Percentiles rank a stretch among this genome's conserved stretches.
Evolutionary conservation across 441 rosid species (phyloP).

Genomic region (Arabidopsis hybrid): DNA sequence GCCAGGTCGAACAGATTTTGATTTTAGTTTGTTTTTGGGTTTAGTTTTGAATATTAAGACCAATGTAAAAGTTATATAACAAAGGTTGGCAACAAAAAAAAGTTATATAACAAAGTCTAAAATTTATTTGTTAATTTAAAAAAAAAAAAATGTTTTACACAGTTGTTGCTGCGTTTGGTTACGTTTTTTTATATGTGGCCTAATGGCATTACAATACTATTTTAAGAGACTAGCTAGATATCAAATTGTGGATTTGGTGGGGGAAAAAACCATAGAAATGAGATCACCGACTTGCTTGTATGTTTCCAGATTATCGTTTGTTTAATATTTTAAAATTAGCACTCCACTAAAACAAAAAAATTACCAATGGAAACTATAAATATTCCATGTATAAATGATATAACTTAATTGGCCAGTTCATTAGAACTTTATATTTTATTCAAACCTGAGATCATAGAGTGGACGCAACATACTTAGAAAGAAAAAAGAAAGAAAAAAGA

Average conservation of each 20-base stretch:
- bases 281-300: background rate
- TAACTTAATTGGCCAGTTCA: background rate
- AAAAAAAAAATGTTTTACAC: background rate
- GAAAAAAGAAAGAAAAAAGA: no score
- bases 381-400: background rate
- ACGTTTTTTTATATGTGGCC: background rate
- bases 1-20: background rate
- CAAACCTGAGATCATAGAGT: background rate
- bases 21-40: conserved; percentile 1
- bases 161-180: background rate
- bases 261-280: background rate
- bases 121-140: no score
- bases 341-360: background rate
- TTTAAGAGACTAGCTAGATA: background rate
- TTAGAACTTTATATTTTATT: background rate
- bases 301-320: background rate
- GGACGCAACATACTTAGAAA: background rate
- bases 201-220: background rate
- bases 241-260: background rate
- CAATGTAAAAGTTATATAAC: no score
- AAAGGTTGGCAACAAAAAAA: no score
- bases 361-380: no score
- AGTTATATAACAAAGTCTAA: no score
- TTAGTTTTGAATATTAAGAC: no score
- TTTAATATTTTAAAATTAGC: background rate